Conservation (phyloP, 805 yeast genomes). For the Sporopachydermia quercuum region DNA sequence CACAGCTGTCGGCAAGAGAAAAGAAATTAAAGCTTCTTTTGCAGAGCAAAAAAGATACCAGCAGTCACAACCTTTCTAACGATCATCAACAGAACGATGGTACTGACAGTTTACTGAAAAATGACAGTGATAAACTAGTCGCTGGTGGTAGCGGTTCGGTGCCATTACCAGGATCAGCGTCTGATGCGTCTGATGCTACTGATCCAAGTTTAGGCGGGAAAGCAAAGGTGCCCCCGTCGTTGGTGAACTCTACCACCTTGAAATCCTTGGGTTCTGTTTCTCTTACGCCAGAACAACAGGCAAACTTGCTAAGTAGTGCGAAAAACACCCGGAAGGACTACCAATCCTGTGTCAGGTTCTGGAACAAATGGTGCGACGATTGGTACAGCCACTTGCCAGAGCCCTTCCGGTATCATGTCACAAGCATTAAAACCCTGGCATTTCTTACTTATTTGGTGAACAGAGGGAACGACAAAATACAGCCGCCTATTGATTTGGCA, state of each 20-base stretch:
- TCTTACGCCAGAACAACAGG: slow-evolving; percentile 1
- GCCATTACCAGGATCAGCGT: too few relatives aligned
- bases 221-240: background rate
- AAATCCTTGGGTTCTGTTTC: background rate
- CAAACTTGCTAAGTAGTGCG: background rate
- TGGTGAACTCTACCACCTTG: background rate
- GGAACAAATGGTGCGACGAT: slow-evolving; percentile 1
- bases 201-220: background rate
- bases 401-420: slow-evolving; percentile 1
- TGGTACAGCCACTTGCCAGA: background rate
- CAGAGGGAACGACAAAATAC: background rate
- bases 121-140: background rate
- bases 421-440: background rate
- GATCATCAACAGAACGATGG: too few relatives aligned
- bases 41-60: background rate
- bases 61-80: too few relatives aligned
- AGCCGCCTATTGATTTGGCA: background rate
- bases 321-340: slow-evolving; percentile 1
- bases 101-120: too few relatives aligned
- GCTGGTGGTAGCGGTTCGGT: too few relatives aligned
- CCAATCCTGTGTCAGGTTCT: background rate
- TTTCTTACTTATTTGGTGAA: background rate
- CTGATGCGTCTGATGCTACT: background rate
- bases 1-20: slow-evolving; percentile 1
- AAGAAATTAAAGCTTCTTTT: background rate